Evolutionary conservation across 768 basidiomycete species (phyloP).

Genomic region (Suillus placidus): DNA sequence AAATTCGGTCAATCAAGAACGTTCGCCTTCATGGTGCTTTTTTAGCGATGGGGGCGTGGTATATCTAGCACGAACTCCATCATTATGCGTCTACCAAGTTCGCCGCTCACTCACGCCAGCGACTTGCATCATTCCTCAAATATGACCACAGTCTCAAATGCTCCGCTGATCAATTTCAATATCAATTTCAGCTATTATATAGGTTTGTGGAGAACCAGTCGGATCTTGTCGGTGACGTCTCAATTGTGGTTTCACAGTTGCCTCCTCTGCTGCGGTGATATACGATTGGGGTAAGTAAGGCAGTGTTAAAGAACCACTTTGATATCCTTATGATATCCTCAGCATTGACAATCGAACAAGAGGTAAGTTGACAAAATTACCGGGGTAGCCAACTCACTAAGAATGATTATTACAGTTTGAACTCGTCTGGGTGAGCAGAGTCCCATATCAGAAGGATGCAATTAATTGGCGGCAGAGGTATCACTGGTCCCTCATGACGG

Average conservation of each 20-base stretch:
- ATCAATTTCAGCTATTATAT: neutral
- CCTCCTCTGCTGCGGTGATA: neutral
- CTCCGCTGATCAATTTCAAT: neutral
- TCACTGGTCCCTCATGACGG: neutral
- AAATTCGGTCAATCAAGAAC: neutral
- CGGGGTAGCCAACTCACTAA: neutral
- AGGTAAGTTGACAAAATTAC: neutral
- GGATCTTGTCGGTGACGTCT: neutral
- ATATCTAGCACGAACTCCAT: neutral
- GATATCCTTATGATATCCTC: neutral
- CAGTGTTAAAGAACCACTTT: neutral
- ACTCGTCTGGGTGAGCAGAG: neutral
- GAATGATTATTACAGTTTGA: neutral
- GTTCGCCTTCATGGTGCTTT: neutral
- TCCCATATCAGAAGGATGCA: neutral
- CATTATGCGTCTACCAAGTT: neutral
- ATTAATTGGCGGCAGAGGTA: neutral
- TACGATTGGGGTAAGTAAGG: neutral
- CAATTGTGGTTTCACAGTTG: neutral
- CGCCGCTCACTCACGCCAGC: neutral
- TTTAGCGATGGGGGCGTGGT: constrained; percentile 5
- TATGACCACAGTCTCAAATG: neutral
- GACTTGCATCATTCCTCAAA: neutral
- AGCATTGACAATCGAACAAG: neutral
- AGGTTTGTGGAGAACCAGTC: neutral